A percentile compares a stretch with the other conserved stretches of the same genome.
Conservation (phyloP, 495 filamentous ascomycete species). For the Patellaria atrata region DNA sequence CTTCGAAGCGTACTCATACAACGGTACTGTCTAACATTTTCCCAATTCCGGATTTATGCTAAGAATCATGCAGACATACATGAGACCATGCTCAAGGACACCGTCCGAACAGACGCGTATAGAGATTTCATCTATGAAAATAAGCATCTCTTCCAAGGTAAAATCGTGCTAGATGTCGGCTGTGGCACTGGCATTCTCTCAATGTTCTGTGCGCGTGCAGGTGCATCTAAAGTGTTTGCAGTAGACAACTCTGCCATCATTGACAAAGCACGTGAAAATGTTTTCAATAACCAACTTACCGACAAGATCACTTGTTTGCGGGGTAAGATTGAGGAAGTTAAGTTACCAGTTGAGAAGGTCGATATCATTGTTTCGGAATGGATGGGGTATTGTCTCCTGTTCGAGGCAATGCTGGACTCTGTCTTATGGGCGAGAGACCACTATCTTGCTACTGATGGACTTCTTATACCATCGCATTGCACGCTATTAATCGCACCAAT, state of each 20-base stretch:
- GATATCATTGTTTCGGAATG: conserved; percentile 95
- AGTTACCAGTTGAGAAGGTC: conserved; percentile 63
- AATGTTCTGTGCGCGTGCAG: conserved; percentile 86
- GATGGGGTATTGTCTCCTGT: conserved; percentile 93
- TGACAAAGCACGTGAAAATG: conserved; percentile 70
- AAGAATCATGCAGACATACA: conserved; percentile 53
- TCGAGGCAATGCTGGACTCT: conserved; percentile 91
- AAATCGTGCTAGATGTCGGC: conserved; percentile 83
- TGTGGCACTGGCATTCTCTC: conserved; percentile 88
- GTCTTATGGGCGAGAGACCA: conserved; percentile 78
- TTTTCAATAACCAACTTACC: conserved; percentile 64
- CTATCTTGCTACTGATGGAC: conserved; percentile 59
- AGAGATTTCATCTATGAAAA: conserved; percentile 64
- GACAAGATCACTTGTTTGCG: conserved; percentile 69
- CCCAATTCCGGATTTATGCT: neutral
- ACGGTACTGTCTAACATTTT: conserved; percentile 35
- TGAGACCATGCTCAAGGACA: conserved; percentile 78
- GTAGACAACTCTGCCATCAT: conserved; percentile 94
- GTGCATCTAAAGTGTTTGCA: conserved; percentile 78
- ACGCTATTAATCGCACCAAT: conserved; percentile 76
- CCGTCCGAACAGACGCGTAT: conserved; percentile 51
- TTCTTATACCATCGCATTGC: conserved; percentile 86
- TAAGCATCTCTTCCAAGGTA: conserved; percentile 79
- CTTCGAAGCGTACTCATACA: conserved; percentile 69
- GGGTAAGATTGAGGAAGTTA: conserved; percentile 86